A percentile compares a stretch with the other conserved stretches of the same genome.
phyloP scores from a whole-genome alignment of 2,329 filamentous ascomycete species.

The Diplodia mutila region DNA sequence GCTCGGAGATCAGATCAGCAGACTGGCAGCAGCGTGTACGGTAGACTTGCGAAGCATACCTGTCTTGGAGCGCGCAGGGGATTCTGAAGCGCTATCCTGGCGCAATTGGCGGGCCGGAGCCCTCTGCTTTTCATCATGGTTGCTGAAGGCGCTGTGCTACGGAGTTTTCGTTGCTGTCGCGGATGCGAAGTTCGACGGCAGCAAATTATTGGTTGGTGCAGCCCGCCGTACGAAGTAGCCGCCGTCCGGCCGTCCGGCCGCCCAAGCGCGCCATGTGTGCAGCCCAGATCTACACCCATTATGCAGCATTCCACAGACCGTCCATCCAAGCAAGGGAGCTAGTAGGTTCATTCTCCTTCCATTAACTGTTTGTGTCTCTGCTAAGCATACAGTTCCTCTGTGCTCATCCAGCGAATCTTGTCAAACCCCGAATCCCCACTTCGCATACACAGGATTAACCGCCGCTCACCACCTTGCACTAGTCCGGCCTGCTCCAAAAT shows the following conservation, averaged over 20 bases:
- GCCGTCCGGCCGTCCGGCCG: not conserved
- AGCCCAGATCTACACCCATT: not conserved
- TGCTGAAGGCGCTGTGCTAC: slow-evolving; percentile 33
- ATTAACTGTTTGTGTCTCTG: slow-evolving; percentile 8
- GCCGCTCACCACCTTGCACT: not conserved
- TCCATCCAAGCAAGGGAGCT: not conserved
- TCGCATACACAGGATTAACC: not conserved
- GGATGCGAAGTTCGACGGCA: slow-evolving; percentile 20
- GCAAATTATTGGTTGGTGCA: slow-evolving; percentile 20
- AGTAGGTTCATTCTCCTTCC: not conserved
- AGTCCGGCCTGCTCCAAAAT: not conserved
- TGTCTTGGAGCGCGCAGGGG: slow-evolving; percentile 16
- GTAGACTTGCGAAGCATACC: slow-evolving; percentile 12
- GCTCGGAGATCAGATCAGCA: not conserved
- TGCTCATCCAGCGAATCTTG: not conserved
- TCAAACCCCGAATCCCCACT: not conserved
- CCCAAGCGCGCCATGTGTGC: not conserved
- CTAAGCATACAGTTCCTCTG: slow-evolving; percentile 1
- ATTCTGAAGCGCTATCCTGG: slow-evolving; percentile 1
- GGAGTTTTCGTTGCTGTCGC: slow-evolving; percentile 5
- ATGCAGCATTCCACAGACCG: not conserved
- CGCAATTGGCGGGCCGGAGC: slow-evolving; percentile 40
- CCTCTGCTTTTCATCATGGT: slow-evolving; percentile 56
- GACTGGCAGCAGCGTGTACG: not conserved
- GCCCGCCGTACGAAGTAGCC: slow-evolving; percentile 26